These are phyloP conservation scores for Isatis tinctoria DNA, from an alignment of 345 rosid species.

Conservation along the genomic window DNA sequence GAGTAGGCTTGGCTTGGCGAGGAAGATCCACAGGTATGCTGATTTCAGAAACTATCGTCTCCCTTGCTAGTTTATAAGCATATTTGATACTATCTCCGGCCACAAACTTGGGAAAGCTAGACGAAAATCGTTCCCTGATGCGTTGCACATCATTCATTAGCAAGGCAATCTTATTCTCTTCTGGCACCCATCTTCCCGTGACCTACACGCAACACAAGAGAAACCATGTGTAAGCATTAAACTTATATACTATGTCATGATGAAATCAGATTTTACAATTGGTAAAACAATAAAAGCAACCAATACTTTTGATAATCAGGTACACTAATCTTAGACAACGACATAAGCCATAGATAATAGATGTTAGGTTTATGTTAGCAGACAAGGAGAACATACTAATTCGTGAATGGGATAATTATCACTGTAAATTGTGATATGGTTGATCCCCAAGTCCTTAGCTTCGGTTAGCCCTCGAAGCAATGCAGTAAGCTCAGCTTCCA, in stretches of 20 bases:
- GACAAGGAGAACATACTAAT: not conserved
- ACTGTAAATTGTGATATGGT: not conserved
- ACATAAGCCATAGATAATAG: not conserved
- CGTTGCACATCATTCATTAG: slow-evolving; percentile 15
- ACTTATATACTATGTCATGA: not conserved
- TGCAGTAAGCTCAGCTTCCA: slow-evolving; percentile 9
- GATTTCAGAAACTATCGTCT: slow-evolving; percentile 51
- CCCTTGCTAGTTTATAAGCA: slow-evolving; percentile 47
- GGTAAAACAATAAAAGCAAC: not conserved
- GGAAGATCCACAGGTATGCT: not conserved
- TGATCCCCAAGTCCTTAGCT: not conserved
- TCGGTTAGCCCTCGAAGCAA: slow-evolving; percentile 5
- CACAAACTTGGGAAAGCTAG: not conserved
- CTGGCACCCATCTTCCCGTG: not conserved
- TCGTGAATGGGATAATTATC: not conserved
- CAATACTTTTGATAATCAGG: not conserved
- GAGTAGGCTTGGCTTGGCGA: slow-evolving; percentile 3
- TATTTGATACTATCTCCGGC: not conserved
- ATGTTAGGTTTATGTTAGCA: not conserved
- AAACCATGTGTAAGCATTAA: not conserved
- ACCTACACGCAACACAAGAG: not conserved
- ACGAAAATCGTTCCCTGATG: not conserved
- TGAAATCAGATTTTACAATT: not conserved
- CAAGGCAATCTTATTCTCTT: slow-evolving; percentile 26
- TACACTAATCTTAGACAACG: not conserved